These are phyloP conservation scores for Steccherinum ochraceum DNA, from an alignment of 768 basidiomycete species.

Conservation along the genomic window DNA sequence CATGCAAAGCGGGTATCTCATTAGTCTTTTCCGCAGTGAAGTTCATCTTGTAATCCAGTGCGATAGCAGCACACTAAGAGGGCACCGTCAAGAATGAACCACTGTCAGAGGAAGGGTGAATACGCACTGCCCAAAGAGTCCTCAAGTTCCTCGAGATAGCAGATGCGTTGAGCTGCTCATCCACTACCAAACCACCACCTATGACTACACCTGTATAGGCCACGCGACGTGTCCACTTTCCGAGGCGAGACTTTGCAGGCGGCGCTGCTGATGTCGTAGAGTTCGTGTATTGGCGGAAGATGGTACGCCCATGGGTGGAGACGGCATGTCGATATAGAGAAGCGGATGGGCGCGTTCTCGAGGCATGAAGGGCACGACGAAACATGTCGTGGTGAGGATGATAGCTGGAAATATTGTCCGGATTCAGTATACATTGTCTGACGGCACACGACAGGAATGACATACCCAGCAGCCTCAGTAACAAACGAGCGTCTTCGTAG, in stretches of 20 bases:
- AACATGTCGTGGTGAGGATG: too few species aligned
- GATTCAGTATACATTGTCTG: too few species aligned
- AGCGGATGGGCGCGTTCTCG: neutral
- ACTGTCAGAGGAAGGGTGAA: neutral
- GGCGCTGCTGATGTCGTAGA: neutral
- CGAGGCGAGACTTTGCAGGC: neutral
- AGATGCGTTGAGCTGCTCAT: constrained; percentile 42
- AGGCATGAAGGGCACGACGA: neutral
- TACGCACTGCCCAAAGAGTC: constrained; percentile 43
- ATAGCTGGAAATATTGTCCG: too few species aligned
- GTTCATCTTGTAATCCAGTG: constrained; percentile 83
- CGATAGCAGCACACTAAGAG: constrained; percentile 58
- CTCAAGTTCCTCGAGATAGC: constrained; percentile 40
- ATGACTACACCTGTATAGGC: neutral
- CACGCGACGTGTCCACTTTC: neutral
- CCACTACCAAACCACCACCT: constrained; percentile 16
- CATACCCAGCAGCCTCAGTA: too few species aligned
- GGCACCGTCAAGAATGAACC: neutral
- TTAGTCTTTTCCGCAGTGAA: constrained; percentile 70
- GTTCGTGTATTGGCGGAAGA: neutral
- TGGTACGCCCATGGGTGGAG: too few species aligned
- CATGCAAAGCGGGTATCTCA: constrained; percentile 73
- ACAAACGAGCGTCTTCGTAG: too few species aligned
- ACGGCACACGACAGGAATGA: too few species aligned
- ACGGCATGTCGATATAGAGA: too few species aligned